Conservation (phyloP, 1,139 yeast genomes). For the Yamadazyma atlantica region DNA sequence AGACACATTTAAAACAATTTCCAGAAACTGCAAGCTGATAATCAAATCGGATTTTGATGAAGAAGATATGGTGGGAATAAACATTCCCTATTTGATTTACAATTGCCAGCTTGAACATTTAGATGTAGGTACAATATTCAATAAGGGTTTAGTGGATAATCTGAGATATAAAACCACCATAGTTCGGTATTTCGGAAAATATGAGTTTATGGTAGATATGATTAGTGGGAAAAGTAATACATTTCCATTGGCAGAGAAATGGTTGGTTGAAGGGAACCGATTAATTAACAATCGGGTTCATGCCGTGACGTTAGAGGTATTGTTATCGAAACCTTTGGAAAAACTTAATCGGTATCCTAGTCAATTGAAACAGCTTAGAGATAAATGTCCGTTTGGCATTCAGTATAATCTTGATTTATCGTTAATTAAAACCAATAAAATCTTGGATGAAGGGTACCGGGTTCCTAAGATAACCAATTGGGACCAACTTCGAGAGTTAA, state of each 20-base stretch:
- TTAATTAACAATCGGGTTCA: conserved; percentile 4
- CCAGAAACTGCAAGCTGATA: neutral
- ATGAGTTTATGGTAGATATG: conserved; percentile 6
- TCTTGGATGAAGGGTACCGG: conserved; percentile 12
- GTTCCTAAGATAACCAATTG: conserved; percentile 13
- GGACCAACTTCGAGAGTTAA: conserved; percentile 14
- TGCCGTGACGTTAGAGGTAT: conserved; percentile 6
- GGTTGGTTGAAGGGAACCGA: conserved; percentile 16
- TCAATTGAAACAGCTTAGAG: conserved; percentile 16
- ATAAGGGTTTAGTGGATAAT: conserved; percentile 11
- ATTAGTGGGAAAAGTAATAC: conserved; percentile 6
- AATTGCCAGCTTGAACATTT: conserved; percentile 16
- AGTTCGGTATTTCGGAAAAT: conserved; percentile 5
- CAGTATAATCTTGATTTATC: conserved; percentile 14
- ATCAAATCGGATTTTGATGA: conserved; percentile 1
- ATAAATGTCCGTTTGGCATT: conserved; percentile 8
- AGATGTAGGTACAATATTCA: conserved; percentile 18
- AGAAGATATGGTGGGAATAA: conserved; percentile 9
- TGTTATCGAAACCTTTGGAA: conserved; percentile 15
- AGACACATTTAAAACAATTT: neutral
- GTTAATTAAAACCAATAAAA: conserved; percentile 18
- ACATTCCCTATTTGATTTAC: conserved; percentile 19
- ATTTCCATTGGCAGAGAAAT: conserved; percentile 7
- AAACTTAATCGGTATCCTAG: conserved; percentile 17
- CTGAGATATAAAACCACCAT: conserved; percentile 5